Evolutionary conservation across 257 asterid species (phyloP).

Genomic region (Petrea volubilis): DNA sequence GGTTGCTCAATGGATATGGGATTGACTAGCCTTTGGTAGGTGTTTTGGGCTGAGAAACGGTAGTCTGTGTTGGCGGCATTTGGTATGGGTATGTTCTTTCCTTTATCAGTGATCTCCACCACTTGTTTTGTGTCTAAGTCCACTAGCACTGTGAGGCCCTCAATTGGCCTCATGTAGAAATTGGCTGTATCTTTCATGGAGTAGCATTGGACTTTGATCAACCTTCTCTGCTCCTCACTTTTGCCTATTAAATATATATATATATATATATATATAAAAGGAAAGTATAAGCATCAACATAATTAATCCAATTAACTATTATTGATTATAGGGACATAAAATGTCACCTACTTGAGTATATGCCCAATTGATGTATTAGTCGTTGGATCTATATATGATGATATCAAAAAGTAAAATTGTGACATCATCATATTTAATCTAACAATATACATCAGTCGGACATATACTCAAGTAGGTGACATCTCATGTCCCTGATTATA

Average conservation of each 20-base stretch:
- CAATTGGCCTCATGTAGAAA: conserved; percentile 97
- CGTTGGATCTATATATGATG: too few relatives aligned
- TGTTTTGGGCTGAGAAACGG: conserved; percentile 63
- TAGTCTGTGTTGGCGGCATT: conserved; percentile 82
- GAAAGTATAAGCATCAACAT: too few relatives aligned
- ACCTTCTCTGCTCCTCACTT: conserved; percentile 69
- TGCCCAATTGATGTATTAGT: too few relatives aligned
- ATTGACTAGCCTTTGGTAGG: conserved; percentile 51
- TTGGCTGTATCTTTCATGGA: conserved; percentile 78
- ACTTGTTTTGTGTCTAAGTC: conserved; percentile 78
- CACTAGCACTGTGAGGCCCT: conserved; percentile 80
- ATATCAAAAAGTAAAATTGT: too few relatives aligned
- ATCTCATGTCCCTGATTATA: too few relatives aligned
- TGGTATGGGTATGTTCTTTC: conserved; percentile 75
- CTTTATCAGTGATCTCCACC: conserved; percentile 59
- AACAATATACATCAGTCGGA: too few relatives aligned
- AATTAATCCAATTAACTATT: too few relatives aligned
- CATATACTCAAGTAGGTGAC: too few relatives aligned
- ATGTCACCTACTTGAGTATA: too few relatives aligned
- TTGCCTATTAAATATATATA: conserved; percentile 53
- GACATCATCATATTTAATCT: too few relatives aligned
- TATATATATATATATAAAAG: too few relatives aligned
- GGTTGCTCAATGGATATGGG: conserved; percentile 91
- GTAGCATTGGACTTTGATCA: conserved; percentile 83
- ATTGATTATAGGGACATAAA: too few relatives aligned